A percentile compares a stretch with the other conserved stretches of the same genome.
Conservation (phyloP, 768 basidiomycete genomes). For the Termitomyces titanicus region DNA sequence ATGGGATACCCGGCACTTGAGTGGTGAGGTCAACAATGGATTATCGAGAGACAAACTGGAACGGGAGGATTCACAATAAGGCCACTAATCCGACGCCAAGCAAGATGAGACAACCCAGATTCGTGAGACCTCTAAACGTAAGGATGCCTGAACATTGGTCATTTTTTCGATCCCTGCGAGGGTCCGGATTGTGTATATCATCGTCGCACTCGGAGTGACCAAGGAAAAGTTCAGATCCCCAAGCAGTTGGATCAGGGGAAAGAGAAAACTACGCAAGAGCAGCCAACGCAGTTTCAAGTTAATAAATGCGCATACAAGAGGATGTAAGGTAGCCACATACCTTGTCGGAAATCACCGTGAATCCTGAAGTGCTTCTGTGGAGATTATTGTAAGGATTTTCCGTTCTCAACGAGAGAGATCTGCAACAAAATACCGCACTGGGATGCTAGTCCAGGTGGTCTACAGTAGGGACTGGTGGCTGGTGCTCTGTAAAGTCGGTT, state of each 20-base stretch:
- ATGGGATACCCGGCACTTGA: constrained; percentile 62
- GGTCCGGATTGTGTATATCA: constrained; percentile 71
- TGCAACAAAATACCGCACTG: neutral
- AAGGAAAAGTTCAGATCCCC: constrained; percentile 66
- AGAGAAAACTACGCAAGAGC: constrained; percentile 55
- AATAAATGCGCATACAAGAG: constrained; percentile 1
- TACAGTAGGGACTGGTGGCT: neutral
- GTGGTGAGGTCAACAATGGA: neutral
- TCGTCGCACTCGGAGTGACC: constrained; percentile 61
- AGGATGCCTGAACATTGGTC: constrained; percentile 61
- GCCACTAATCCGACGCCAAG: constrained; percentile 49
- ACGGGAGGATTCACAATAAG: constrained; percentile 45
- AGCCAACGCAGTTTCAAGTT: neutral
- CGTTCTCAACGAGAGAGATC: neutral
- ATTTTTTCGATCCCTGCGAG: constrained; percentile 53
- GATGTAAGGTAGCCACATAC: constrained; percentile 22
- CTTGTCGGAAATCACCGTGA: constrained; percentile 58
- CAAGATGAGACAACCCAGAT: constrained; percentile 64
- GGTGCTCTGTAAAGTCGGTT: neutral
- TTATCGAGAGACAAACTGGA: neutral
- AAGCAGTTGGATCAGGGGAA: constrained; percentile 66
- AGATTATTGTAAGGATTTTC: neutral
- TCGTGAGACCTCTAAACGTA: constrained; percentile 66
- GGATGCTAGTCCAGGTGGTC: constrained; percentile 6
- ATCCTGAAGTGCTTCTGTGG: neutral